Evolutionary conservation across 129 eudicot species (phyloP).

Genomic region (Oenanthe sinensis): DNA sequence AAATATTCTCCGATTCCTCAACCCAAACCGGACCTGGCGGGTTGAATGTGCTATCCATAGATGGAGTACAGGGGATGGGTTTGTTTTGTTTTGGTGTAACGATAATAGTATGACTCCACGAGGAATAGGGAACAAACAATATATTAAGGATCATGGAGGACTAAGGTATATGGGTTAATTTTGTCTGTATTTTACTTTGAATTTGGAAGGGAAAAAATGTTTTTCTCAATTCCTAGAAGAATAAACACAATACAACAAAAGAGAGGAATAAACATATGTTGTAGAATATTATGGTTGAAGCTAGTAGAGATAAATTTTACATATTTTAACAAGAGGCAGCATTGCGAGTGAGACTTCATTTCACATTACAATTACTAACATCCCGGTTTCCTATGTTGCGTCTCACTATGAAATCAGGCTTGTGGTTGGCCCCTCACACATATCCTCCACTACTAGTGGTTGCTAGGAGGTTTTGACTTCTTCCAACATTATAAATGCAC

Average conservation of each 20-base stretch:
- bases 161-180: constrained; percentile 17
- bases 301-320: not conserved
- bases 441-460: not conserved
- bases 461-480: not conserved
- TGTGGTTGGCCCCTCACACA: constrained; percentile 11
- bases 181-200: constrained; percentile 16
- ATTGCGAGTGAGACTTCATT: not conserved
- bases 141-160: not conserved
- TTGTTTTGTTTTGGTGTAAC: constrained; percentile 1
- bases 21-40: too few species aligned
- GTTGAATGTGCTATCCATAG: too few species aligned
- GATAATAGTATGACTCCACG: not conserved
- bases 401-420: constrained; percentile 19
- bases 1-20: too few species aligned
- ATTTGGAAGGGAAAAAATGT: constrained; percentile 7
- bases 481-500: not conserved
- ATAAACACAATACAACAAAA: not conserved
- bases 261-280: not conserved
- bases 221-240: not conserved
- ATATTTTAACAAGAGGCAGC: not conserved
- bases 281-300: constrained; percentile 7
- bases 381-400: constrained; percentile 17
- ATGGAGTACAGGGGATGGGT: constrained; percentile 9
- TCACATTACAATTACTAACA: not conserved
- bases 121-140: not conserved